phyloP scores from a whole-genome alignment of 352 stramenopile species.

The Globisporangium cystogenes region DNA sequence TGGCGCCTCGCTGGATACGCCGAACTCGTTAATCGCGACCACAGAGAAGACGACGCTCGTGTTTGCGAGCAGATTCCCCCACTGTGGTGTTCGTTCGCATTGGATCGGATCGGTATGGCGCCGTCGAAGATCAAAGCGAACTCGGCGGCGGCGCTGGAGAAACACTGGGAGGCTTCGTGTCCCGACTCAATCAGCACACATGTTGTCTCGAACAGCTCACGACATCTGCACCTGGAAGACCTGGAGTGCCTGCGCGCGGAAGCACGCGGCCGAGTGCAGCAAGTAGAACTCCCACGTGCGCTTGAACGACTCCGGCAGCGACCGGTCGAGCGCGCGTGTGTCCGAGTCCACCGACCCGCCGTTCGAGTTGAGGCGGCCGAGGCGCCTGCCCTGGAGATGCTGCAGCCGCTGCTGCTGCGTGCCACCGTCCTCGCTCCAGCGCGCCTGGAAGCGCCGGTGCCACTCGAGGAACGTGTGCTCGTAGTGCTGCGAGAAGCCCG shows the following conservation, averaged over 20 bases:
- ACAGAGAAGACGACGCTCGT: no score
- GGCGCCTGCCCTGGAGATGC: constrained; percentile 6
- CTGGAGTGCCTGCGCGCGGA: constrained; percentile 61
- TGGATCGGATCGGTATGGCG: no score
- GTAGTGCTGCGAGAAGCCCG: constrained; percentile 72
- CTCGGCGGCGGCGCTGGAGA: no score
- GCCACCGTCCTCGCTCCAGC: constrained; percentile 28
- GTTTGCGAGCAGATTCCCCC: no score
- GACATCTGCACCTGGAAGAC: constrained; percentile 61
- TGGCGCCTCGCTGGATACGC: no score
- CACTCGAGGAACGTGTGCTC: constrained; percentile 83
- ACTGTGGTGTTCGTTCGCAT: no score
- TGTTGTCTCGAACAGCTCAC: constrained; percentile 12
- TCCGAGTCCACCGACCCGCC: constrained; percentile 4
- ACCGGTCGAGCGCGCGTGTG: constrained; percentile 10
- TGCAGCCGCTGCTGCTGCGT: background rate
- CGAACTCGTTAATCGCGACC: no score
- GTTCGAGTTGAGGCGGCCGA: constrained; percentile 6
- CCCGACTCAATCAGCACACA: no score
- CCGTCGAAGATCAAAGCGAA: no score
- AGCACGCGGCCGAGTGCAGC: constrained; percentile 82
- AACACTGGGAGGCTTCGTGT: no score
- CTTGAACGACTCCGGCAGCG: constrained; percentile 71
- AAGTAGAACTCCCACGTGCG: constrained; percentile 89
- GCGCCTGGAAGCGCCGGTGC: constrained; percentile 70